Percentiles rank a stretch among this genome's conserved stretches.
Evolutionary conservation across 1,284 basidiomycete genomes (phyloP).

Genomic region (Ustilago vetiveriae): DNA sequence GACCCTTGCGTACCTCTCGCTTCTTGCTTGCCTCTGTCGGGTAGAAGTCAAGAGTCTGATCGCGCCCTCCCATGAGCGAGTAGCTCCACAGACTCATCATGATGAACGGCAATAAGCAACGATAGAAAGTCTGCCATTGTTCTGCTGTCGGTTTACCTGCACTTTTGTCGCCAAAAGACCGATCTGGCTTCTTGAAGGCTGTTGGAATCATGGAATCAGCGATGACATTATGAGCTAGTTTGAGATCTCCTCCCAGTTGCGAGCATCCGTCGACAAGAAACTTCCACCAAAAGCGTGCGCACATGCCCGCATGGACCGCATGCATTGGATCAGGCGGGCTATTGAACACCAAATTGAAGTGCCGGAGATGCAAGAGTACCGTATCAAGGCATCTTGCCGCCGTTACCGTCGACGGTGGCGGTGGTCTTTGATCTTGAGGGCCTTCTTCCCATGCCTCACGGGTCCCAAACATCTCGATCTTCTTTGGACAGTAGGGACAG

Average conservation of each 20-base stretch:
- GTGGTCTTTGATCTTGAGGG: neutral
- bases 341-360: neutral
- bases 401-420: neutral
- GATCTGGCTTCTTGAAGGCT: neutral
- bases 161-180: neutral
- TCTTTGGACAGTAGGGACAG: neutral
- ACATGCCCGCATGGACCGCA: conserved; percentile 5
- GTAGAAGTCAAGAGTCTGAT: neutral
- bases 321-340: conserved; percentile 14
- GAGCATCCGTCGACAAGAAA: conserved; percentile 5
- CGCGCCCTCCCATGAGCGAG: neutral
- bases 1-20: neutral
- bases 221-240: neutral
- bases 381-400: neutral
- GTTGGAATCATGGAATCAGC: neutral
- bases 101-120: neutral
- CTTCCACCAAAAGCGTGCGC: conserved; percentile 3
- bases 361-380: conserved; percentile 2
- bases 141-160: conserved; percentile 2
- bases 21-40: neutral
- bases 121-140: neutral
- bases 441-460: conserved; percentile 2
- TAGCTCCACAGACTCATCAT: neutral
- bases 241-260: neutral
- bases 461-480: neutral